Conservation (phyloP, 1,139 yeast genomes). For the Suhomyces coccinellae region DNA sequence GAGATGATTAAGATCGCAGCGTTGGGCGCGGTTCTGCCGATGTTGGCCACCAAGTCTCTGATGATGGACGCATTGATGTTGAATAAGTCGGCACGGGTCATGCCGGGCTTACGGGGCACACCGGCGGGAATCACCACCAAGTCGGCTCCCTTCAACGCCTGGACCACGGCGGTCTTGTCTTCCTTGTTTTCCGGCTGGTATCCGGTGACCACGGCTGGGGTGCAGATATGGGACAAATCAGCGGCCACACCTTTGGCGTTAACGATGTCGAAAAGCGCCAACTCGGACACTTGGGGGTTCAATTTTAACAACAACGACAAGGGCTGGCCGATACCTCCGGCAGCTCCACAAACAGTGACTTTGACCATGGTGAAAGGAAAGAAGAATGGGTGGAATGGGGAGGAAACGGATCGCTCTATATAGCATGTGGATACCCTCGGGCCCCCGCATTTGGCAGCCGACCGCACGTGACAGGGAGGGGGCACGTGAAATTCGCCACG, state of each 20-base stretch:
- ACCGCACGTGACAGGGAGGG: neutral
- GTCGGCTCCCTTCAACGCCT: conserved; percentile 57
- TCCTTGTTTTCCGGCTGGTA: conserved; percentile 53
- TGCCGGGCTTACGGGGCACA: conserved; percentile 77
- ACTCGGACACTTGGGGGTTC: conserved; percentile 53
- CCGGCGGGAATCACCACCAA: conserved; percentile 80
- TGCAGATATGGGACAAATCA: conserved; percentile 69
- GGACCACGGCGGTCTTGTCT: conserved; percentile 46
- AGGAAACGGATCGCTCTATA: neutral
- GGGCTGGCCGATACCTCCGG: conserved; percentile 83
- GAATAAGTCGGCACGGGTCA: conserved; percentile 77
- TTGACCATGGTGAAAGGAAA: conserved; percentile 44
- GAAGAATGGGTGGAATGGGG: neutral
- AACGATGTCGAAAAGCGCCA: conserved; percentile 66
- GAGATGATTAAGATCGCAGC: conserved; percentile 69
- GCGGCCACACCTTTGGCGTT: conserved; percentile 73
- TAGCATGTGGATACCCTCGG: conserved; percentile 9
- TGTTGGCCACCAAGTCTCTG: conserved; percentile 56
- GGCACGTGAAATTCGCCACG: neutral
- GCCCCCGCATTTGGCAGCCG: conserved; percentile 3
- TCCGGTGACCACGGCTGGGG: conserved; percentile 57
- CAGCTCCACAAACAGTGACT: conserved; percentile 76
- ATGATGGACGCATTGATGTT: conserved; percentile 72
- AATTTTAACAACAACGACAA: conserved; percentile 64
- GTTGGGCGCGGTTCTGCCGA: conserved; percentile 58